These are phyloP conservation scores for Aulographum hederae DNA, from an alignment of 2,329 filamentous ascomycete species.

Conservation along the genomic window DNA sequence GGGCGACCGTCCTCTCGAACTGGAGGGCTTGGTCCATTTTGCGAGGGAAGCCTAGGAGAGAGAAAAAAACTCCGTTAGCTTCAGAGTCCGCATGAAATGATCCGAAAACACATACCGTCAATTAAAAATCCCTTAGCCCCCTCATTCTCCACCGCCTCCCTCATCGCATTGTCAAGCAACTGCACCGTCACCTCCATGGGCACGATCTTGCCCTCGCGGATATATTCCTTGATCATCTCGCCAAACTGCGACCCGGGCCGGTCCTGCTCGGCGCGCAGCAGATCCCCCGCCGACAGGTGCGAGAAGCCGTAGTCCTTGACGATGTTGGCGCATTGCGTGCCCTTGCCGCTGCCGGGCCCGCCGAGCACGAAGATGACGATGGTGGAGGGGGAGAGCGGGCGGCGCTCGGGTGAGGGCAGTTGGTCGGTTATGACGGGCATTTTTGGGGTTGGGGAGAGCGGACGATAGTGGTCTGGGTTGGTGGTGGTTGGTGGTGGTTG, in stretches of 20 bases:
- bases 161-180: conserved; percentile 87
- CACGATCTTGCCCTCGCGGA: conserved; percentile 87
- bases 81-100: conserved; percentile 19
- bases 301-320: conserved; percentile 79
- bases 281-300: conserved; percentile 83
- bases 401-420: conserved; percentile 34
- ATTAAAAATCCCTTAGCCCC: conserved; percentile 55
- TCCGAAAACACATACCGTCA: conserved; percentile 26
- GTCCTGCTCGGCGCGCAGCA: conserved; percentile 84
- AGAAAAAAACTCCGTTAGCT: conserved; percentile 31
- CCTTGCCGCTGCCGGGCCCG: conserved; percentile 88
- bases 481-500: conserved; percentile 5
- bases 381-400: conserved; percentile 51
- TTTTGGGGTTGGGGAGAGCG: conserved; percentile 16
- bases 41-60: conserved; percentile 64
- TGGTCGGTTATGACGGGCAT: conserved; percentile 14
- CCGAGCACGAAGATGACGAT: conserved; percentile 96
- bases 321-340: conserved; percentile 82
- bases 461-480: background rate
- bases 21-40: conserved; percentile 94
- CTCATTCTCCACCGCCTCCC: conserved; percentile 39
- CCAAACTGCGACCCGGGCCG: conserved; percentile 76
- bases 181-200: conserved; percentile 98
- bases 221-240: conserved; percentile 80
- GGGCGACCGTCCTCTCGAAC: conserved; percentile 81